Base-by-base conservation (phyloP, 805 yeast species). In the Tetrapisispora pingtungensis region DNA sequence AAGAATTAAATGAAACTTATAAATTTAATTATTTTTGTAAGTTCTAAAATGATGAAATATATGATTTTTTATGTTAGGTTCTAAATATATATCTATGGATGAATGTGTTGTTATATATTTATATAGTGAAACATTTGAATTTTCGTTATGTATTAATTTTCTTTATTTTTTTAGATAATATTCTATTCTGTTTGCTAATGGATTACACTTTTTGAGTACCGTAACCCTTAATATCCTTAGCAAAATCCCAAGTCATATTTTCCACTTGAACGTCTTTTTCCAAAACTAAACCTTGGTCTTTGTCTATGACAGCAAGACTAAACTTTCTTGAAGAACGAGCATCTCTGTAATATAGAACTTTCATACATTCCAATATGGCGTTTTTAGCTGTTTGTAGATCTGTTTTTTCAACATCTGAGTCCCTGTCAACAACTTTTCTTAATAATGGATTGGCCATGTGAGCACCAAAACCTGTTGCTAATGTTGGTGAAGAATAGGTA, bases 391-490 rank as follows among this genome's bases (percentile, higher is more conserved):
- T 78, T 47, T 74, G 81, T 60, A 85, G 83, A 32, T 76, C 68
- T 26, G 87, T 75, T 34, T 79, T 80, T 33, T 67, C 73, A 46
- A 75, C 84, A 57, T 88, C 96, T 24, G 73, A 78, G 55, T 88
- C 97, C 35, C 71, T 68, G 46, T 87, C 95, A 31, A 84, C 85
- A 47, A 81, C 74, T 61, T 84, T 80, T 69, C 99, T 81, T 61
- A 93, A 73, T 56, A 93, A 68, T 22, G 99, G 99, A 36, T 88
- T 68, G 3, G 98, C 99, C 65, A 93, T 73, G 65, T 93, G 89
- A 10, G 94, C 83, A 47, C 98, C 99, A 62, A 88, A 90, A 1
- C 99, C 99, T 3, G 97, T 89, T 38, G 97, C 96, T 46, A 93
- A 69, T 2, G 95, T 73, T 27, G 95, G 93, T 0, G 97, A 74